A percentile compares a stretch with the other conserved stretches of the same genome.
Conservation (phyloP, 2,329 filamentous ascomycete species). For the Aspergillus brasiliensis region DNA sequence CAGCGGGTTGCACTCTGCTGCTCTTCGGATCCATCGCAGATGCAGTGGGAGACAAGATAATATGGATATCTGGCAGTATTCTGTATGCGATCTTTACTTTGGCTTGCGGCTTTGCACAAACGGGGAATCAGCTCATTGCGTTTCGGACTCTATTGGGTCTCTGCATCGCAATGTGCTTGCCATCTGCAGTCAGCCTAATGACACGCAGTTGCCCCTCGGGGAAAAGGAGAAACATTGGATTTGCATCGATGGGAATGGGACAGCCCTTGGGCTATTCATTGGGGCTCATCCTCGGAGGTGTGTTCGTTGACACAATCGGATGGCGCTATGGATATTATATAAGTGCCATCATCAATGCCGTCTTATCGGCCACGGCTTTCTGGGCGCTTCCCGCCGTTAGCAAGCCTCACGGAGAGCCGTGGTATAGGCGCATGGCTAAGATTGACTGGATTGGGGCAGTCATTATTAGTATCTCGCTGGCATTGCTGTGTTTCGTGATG, state of each 20-base stretch:
- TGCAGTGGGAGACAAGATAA: constrained; percentile 48
- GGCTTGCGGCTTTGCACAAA: constrained; percentile 43
- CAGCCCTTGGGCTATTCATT: constrained; percentile 56
- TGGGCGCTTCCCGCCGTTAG: constrained; percentile 28
- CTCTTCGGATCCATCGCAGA: constrained; percentile 55
- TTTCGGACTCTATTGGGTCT: constrained; percentile 52
- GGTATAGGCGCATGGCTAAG: constrained; percentile 55
- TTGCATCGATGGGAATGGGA: constrained; percentile 53
- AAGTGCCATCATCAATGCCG: neutral
- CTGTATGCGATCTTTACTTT: constrained; percentile 27
- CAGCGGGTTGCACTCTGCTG: constrained; percentile 44
- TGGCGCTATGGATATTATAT: neutral
- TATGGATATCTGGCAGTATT: constrained; percentile 51
- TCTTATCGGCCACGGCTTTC: neutral
- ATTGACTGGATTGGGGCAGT: neutral
- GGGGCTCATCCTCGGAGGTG: constrained; percentile 47
- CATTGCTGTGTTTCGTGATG: constrained; percentile 38
- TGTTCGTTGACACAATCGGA: constrained; percentile 30
- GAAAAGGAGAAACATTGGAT: constrained; percentile 53
- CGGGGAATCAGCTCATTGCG: constrained; percentile 47
- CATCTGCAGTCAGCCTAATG: constrained; percentile 53
- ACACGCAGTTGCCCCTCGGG: constrained; percentile 51
- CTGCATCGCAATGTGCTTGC: constrained; percentile 51
- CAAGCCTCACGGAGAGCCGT: constrained; percentile 22
- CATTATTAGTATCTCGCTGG: neutral